Evolutionary conservation across 306 rosid genomes (phyloP), one percentile per base, ranked within the genome.

Genomic region (Castanospermum australe): DNA sequence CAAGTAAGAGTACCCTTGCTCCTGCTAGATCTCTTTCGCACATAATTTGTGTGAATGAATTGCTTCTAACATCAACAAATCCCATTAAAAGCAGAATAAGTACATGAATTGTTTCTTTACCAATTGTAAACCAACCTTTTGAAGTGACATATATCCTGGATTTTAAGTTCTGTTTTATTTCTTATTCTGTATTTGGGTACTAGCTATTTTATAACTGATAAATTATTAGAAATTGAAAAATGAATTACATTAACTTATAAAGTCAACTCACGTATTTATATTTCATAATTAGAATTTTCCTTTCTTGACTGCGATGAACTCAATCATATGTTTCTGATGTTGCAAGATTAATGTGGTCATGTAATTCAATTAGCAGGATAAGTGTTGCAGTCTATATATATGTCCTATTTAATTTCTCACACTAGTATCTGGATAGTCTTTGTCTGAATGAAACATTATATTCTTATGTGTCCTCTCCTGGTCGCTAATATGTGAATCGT

Each of bases 21-120:
- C 77, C 73, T 45, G 72, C 59, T 71, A n/a, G 75, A 9, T 64
- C 66, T 73, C 45, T 54, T 60, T 69, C 61, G 32, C 87, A 79
- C 83, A 22, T 5, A 79, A 81, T 41, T 83, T 61, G 67, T 77
- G 72, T 64, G 79, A 56, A 67, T 82, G 76, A 76, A 80, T 83
- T 84, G 85, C 71, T 85, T 73, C 73, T 56, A 18, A 75, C 68
- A 79, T 78, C 79, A 38, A 78, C 82, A 77, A 70, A 82, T 84
- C 81, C 71, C 72, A 82, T 83, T 68, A 32, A 68, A 78, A 67
- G 78, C 81, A 68, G 85, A 88, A 87, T 84, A 85, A 81, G 86
- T 64, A 70, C 83, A 75, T 78, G 67, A 62, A 71, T 79, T 82
- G 77, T 82, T 87, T 74, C 62, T 80, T 82, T 76, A 45, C 85